phyloP scores from a whole-genome alignment of 2,329 filamentous ascomycete species.

The Sarocladium kiliense region DNA sequence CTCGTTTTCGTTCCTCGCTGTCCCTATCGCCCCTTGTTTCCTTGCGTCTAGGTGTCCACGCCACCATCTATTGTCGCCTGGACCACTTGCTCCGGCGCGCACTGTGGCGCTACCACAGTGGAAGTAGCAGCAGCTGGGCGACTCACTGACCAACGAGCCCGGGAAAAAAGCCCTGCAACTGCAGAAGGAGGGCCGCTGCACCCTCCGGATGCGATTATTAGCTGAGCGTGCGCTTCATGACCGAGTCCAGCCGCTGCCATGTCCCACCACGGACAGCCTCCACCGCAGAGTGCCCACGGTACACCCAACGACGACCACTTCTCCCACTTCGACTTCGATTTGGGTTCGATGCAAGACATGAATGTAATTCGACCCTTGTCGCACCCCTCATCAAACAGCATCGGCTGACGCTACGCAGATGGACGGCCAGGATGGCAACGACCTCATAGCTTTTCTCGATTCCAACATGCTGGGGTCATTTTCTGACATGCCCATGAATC shows the following conservation, averaged over 20 bases:
- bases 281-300: slow-evolving; percentile 16
- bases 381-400: background rate
- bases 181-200: background rate
- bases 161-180: background rate
- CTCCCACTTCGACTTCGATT: slow-evolving; percentile 15
- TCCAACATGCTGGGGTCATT: slow-evolving; percentile 32
- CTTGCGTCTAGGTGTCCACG: background rate
- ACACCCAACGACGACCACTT: slow-evolving; percentile 27
- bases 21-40: background rate
- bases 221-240: background rate
- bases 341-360: slow-evolving; percentile 22
- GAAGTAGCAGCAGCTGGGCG: background rate
- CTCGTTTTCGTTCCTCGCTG: background rate
- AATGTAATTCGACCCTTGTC: slow-evolving; percentile 8
- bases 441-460: slow-evolving; percentile 41
- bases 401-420: slow-evolving; percentile 8
- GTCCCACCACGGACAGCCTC: slow-evolving; percentile 28
- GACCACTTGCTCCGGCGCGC: background rate
- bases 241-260: slow-evolving; percentile 21
- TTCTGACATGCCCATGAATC: slow-evolving; percentile 36
- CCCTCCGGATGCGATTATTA: background rate
- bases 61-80: background rate
- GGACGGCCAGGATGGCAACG: slow-evolving; percentile 25
- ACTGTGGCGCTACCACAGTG: background rate
- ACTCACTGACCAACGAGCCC: background rate